Percentiles rank a stretch among this genome's conserved stretches.
Evolutionary conservation across 1,284 basidiomycete species (phyloP).

Genomic region (Malassezia yamatoensis): DNA sequence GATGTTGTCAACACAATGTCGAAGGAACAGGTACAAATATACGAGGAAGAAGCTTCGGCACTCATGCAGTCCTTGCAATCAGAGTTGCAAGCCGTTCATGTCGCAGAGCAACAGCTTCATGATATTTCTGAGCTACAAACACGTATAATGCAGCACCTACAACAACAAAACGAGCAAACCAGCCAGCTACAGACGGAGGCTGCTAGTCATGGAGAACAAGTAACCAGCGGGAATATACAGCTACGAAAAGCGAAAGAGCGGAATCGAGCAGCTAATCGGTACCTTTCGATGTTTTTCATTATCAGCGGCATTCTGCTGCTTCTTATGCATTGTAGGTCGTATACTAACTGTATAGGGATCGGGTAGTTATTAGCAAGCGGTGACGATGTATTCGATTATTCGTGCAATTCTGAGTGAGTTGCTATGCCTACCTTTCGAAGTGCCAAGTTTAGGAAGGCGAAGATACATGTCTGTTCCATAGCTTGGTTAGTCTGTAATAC

Average conservation of each 20-base stretch:
- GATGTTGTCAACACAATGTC: conserved; percentile 30
- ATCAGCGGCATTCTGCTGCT: conserved; percentile 73
- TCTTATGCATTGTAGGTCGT: conserved; percentile 60
- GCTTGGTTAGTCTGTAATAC: neutral
- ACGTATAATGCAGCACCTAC: conserved; percentile 73
- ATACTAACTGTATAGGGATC: conserved; percentile 8
- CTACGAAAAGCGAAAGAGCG: conserved; percentile 69
- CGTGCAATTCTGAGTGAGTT: conserved; percentile 1
- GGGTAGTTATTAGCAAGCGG: neutral
- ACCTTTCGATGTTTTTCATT: conserved; percentile 72
- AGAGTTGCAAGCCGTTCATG: conserved; percentile 71
- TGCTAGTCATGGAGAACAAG: conserved; percentile 66
- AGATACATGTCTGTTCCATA: conserved; percentile 18
- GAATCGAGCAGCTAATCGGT: conserved; percentile 69
- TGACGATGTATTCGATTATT: neutral
- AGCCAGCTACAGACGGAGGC: conserved; percentile 81
- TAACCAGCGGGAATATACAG: conserved; percentile 76
- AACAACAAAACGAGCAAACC: conserved; percentile 75
- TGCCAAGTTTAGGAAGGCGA: conserved; percentile 13
- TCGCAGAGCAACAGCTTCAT: conserved; percentile 72
- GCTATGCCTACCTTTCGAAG: conserved; percentile 2
- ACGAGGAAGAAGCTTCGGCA: conserved; percentile 76
- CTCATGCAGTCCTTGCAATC: conserved; percentile 71
- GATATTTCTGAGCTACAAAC: conserved; percentile 83
- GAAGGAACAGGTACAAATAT: conserved; percentile 73